Evolutionary conservation across 2,329 filamentous ascomycete genomes (phyloP).

Genomic region (Thielaviopsis populi): DNA sequence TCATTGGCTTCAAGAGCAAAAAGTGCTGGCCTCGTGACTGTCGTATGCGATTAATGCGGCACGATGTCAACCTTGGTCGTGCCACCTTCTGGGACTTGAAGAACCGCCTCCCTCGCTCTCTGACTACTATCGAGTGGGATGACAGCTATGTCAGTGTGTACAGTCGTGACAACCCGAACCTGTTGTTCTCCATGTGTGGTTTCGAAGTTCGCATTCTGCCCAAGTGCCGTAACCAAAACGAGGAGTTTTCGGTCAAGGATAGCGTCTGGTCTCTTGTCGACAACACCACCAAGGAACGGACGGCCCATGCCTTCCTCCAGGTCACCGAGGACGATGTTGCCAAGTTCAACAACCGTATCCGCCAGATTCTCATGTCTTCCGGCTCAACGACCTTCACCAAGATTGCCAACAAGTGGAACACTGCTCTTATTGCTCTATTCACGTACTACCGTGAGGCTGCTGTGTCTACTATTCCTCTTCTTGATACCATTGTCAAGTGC

Average conservation of each 20-base stretch:
- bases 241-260: conserved; percentile 94
- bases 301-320: conserved; percentile 91
- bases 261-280: conserved; percentile 97
- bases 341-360: conserved; percentile 98
- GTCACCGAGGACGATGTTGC: conserved; percentile 96
- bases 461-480: conserved; percentile 80
- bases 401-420: conserved; percentile 99
- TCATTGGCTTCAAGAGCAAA: conserved; percentile 98
- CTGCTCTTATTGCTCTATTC: conserved; percentile 87
- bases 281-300: conserved; percentile 91
- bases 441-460: conserved; percentile 97
- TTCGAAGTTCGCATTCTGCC: conserved; percentile 95
- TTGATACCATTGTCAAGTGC: conserved; percentile 98
- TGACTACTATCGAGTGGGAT: conserved; percentile 98
- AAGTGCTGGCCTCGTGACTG: conserved; percentile 99
- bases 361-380: conserved; percentile 97
- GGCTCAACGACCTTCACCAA: conserved; percentile 99
- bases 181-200: conserved; percentile 94
- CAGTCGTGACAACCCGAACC: conserved; percentile 91
- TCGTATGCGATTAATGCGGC: conserved; percentile 93
- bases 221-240: conserved; percentile 86
- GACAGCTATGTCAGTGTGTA: conserved; percentile 98
- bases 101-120: conserved; percentile 82
- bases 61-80: conserved; percentile 93
- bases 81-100: conserved; percentile 99